A percentile compares a stretch with the other conserved stretches of the same genome.
Evolutionary conservation across 495 filamentous ascomycete species (phyloP).

Genomic region (Aspergillus steynii): DNA sequence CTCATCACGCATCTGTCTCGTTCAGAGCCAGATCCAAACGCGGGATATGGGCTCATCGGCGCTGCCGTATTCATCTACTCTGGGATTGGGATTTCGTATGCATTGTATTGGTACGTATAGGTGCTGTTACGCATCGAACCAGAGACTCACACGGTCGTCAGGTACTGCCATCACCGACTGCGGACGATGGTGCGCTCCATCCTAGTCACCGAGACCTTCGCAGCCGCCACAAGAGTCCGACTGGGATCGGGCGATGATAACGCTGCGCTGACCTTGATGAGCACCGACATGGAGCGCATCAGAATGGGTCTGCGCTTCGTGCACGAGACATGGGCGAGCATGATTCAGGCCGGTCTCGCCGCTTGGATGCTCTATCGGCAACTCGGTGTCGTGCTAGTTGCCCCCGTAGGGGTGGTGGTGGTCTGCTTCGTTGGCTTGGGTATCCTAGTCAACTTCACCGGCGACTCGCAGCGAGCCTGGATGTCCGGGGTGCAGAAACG

Average conservation of each 20-base stretch:
- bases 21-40: slow-evolving; percentile 7
- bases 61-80: slow-evolving; percentile 54
- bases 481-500: slow-evolving; percentile 24
- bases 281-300: slow-evolving; percentile 52
- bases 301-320: slow-evolving; percentile 30
- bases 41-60: slow-evolving; percentile 56
- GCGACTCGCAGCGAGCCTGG: slow-evolving; percentile 19
- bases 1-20: slow-evolving; percentile 37
- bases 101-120: slow-evolving; percentile 39
- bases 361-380: slow-evolving; percentile 49
- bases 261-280: slow-evolving; percentile 56
- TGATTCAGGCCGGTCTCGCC: slow-evolving; percentile 53
- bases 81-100: slow-evolving; percentile 50
- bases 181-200: slow-evolving; percentile 32
- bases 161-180: slow-evolving; percentile 9
- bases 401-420: slow-evolving; percentile 39
- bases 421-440: slow-evolving; percentile 25
- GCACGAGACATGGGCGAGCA: slow-evolving; percentile 52
- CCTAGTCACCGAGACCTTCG: slow-evolving; percentile 45
- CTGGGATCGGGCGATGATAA: slow-evolving; percentile 36
- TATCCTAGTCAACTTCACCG: slow-evolving; percentile 18
- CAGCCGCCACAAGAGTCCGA: slow-evolving; percentile 23
- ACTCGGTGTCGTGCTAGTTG: slow-evolving; percentile 43
- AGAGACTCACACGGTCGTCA: background rate
- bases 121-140: background rate